Percentiles rank a stretch among this genome's conserved stretches.
Evolutionary conservation across 2,329 filamentous ascomycete genomes (phyloP).

Genomic region (Colletotrichum musicola): DNA sequence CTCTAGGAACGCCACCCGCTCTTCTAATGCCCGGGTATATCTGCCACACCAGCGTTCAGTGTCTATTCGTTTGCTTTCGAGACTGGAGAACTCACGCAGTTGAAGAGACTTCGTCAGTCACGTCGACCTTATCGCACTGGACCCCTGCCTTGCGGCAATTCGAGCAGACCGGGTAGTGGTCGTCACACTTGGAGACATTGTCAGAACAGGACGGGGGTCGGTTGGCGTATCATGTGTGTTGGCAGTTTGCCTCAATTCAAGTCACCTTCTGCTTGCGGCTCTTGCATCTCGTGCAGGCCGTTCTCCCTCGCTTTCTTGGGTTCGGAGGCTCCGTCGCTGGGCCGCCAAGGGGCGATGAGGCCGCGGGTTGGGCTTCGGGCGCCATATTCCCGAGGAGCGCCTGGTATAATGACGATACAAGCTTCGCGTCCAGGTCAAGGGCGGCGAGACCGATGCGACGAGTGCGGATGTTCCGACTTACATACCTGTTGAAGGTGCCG

Average conservation of each 20-base stretch:
- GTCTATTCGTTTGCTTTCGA: no score
- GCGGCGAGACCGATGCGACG: neutral
- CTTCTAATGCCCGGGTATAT: conserved; percentile 57
- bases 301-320: conserved; percentile 58
- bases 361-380: conserved; percentile 6
- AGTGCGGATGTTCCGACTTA: conserved; percentile 31
- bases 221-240: neutral
- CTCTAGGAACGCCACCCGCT: conserved; percentile 57
- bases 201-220: neutral
- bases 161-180: conserved; percentile 57
- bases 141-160: conserved; percentile 57
- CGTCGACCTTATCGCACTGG: conserved; percentile 56
- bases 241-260: neutral
- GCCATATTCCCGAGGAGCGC: conserved; percentile 6
- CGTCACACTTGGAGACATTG: conserved; percentile 52
- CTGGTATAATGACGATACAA: no score
- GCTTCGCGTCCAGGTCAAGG: neutral
- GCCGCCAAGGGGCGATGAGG: conserved; percentile 12
- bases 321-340: conserved; percentile 43
- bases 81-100: conserved; percentile 14
- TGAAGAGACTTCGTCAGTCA: conserved; percentile 46
- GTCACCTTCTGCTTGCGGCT: conserved; percentile 57
- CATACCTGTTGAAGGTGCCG: conserved; percentile 7
- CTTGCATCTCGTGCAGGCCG: conserved; percentile 60
- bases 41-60: conserved; percentile 41